Conservation (phyloP, 148 eudicot species). For the Rhododendron kiyosumense region DNA sequence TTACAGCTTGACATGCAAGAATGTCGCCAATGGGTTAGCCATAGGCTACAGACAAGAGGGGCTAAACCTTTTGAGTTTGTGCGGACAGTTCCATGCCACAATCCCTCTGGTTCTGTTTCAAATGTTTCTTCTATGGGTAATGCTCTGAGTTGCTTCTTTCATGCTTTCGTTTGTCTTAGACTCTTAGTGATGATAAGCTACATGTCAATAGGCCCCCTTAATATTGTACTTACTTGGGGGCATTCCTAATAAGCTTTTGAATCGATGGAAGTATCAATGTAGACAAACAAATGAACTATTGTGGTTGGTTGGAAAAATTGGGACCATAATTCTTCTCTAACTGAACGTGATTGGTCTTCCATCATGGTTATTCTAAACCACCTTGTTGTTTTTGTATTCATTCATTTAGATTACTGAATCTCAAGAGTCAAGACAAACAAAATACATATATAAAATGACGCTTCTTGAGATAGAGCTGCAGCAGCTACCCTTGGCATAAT, state of each 20-base stretch:
- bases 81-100: slow-evolving; percentile 57
- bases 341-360: not conserved
- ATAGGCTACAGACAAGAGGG: slow-evolving; percentile 60
- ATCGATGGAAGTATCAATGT: not conserved
- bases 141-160: not conserved
- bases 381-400: not conserved
- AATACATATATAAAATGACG: not conserved
- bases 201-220: not conserved
- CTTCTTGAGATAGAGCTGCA: not conserved
- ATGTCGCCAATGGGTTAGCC: slow-evolving; percentile 60
- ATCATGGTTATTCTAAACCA: not conserved
- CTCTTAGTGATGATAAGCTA: not conserved
- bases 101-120: slow-evolving; percentile 42
- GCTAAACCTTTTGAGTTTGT: slow-evolving; percentile 65
- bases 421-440: not conserved
- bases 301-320: not conserved
- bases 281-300: not conserved
- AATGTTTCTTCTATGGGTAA: slow-evolving; percentile 45
- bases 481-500: not conserved
- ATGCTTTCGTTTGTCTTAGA: not conserved
- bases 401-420: not conserved
- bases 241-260: not conserved
- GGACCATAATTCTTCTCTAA: not conserved
- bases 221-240: not conserved
- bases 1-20: slow-evolving; percentile 45